Conservation (phyloP, 2,329 filamentous ascomycete genomes). For the Fusarium sp. region DNA sequence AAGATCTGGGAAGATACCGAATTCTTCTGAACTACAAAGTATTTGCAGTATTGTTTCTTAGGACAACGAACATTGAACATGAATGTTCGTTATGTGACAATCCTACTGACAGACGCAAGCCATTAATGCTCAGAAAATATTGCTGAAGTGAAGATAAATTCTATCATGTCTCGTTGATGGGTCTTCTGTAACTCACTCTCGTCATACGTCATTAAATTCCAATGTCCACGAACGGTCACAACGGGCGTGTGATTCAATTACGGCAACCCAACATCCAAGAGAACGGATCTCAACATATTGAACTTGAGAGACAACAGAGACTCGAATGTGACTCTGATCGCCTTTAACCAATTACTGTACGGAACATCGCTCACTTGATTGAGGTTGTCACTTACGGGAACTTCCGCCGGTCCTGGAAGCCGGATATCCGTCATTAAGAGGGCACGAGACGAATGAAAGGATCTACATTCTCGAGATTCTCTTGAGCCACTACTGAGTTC, state of each 20-base stretch:
- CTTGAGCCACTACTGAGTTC: neutral
- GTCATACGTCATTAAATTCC: conserved; percentile 4
- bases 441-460: neutral
- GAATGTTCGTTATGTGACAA: neutral
- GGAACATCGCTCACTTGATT: neutral
- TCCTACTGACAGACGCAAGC: too few relatives aligned
- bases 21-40: neutral
- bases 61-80: too few relatives aligned
- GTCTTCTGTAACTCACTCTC: neutral
- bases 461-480: neutral
- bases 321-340: rapidly evolving
- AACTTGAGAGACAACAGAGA: rapidly evolving
- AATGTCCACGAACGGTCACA: neutral
- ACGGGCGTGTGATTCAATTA: neutral
- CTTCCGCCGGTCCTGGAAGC: neutral
- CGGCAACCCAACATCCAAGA: neutral
- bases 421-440: neutral
- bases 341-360: neutral
- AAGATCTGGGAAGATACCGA: rapidly evolving
- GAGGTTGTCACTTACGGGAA: neutral
- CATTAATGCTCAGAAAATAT: neutral
- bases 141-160: too few relatives aligned
- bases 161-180: neutral
- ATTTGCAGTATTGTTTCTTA: neutral
- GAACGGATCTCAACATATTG: neutral